Evolutionary conservation across 345 rosid species (phyloP).

Genomic region (Cardamine occulta): DNA sequence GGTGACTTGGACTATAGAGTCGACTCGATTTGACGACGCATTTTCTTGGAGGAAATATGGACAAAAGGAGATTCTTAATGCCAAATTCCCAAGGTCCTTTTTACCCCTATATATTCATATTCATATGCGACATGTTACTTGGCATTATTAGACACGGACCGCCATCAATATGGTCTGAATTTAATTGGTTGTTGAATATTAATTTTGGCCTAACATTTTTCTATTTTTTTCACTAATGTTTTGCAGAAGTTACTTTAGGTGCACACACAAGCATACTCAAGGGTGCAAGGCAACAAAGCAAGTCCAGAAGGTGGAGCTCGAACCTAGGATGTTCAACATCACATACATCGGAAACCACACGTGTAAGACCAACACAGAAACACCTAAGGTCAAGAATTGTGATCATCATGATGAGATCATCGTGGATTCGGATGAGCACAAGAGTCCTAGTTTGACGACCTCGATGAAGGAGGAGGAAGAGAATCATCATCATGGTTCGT

Average conservation of each 20-base stretch:
- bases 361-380: slow-evolving; percentile 49
- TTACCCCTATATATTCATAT: not conserved
- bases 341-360: slow-evolving; percentile 71
- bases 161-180: slow-evolving; percentile 6
- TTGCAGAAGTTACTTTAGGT: slow-evolving; percentile 83
- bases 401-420: slow-evolving; percentile 37
- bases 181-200: slow-evolving; percentile 19
- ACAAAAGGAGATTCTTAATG: slow-evolving; percentile 72
- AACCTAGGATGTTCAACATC: slow-evolving; percentile 52
- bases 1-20: slow-evolving; percentile 45
- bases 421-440: slow-evolving; percentile 35
- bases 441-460: slow-evolving; percentile 33
- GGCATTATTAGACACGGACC: slow-evolving; percentile 16
- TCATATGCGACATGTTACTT: slow-evolving; percentile 26
- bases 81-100: slow-evolving; percentile 69
- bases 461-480: slow-evolving; percentile 35
- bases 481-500: slow-evolving; percentile 26
- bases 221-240: not conserved
- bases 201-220: slow-evolving; percentile 5
- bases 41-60: slow-evolving; percentile 93
- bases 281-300: slow-evolving; percentile 83
- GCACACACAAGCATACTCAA: slow-evolving; percentile 70
- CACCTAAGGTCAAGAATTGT: slow-evolving; percentile 20
- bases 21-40: slow-evolving; percentile 54
- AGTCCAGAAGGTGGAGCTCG: slow-evolving; percentile 65